These are phyloP conservation scores for Dryas integrifolia DNA, from an alignment of 331 rosid species.

Conservation along the genomic window DNA sequence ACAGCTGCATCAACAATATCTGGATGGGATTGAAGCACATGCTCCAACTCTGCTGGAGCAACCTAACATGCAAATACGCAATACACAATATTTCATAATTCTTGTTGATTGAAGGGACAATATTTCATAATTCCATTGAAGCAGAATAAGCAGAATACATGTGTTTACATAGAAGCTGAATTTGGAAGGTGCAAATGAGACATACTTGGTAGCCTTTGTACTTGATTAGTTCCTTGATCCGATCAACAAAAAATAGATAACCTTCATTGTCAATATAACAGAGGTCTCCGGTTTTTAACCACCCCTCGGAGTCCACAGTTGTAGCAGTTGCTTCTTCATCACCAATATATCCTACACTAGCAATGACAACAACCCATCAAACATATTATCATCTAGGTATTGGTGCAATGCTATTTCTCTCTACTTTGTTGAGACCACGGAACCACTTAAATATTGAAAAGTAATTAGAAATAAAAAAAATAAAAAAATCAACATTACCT, in stretches of 20 bases:
- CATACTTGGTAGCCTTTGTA: slow-evolving; percentile 39
- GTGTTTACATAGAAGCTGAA: background rate
- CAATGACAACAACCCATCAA: background rate
- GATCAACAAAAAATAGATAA: slow-evolving; percentile 26
- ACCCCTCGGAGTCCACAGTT: slow-evolving; percentile 29
- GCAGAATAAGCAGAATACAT: background rate
- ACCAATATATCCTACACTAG: slow-evolving; percentile 23
- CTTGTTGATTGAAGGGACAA: no score
- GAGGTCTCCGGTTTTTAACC: slow-evolving; percentile 41
- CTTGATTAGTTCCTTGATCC: slow-evolving; percentile 38
- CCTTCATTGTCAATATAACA: slow-evolving; percentile 34
- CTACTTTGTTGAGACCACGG: background rate
- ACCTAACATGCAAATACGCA: slow-evolving; percentile 35
- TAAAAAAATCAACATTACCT: slow-evolving; percentile 4
- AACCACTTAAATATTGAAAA: background rate
- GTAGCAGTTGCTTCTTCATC: slow-evolving; percentile 27
- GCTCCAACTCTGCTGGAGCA: slow-evolving; percentile 71
- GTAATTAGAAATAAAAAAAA: background rate
- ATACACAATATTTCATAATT: background rate
- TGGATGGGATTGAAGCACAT: slow-evolving; percentile 57
- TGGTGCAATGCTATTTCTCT: no score
- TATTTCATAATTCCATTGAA: background rate
- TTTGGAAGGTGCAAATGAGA: background rate
- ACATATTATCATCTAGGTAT: background rate
- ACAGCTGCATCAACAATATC: slow-evolving; percentile 64